Base-by-base conservation (phyloP, 116 monocot species). In the Dioscorea cayenensis region DNA sequence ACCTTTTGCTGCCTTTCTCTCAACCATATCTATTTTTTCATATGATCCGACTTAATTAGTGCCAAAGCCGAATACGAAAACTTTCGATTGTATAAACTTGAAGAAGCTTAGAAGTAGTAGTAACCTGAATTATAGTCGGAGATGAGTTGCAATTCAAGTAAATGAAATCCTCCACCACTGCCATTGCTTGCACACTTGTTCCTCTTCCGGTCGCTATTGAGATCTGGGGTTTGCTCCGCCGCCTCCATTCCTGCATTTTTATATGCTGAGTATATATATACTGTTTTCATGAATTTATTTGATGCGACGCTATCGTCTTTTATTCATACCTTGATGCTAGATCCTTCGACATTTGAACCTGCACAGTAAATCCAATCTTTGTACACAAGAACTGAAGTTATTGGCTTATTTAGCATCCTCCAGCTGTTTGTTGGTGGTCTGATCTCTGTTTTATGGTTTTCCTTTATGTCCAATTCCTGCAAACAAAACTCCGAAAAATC, bases 71-170 rank as follows among this genome's bases (percentile, higher is more conserved):
- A 43, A 43, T 43, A 55, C 0, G 55, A 55, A 14, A 55, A 16
- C 3, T 55, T 18, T 5, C 17, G 6, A 19, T 5, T 55, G n/a
- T 55, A 55, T n/a, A 16, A 18, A n/a, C 1, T 5, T 55, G n/a
- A 55, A 55, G 55, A 55, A 55, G n/a, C 17, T 16, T 25, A 14
- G 49, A 0, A 66, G 32, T 85, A 14, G 49, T 0, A 66, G 32
- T 85, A 16, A 97, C 97, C 93, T 97, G 90, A 73, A 97, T 75
- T 72, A 80, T 81, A 79, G 74, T 90, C 50, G 87, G 84, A 78
- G 79, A 88, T 79, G 82, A 88, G 70, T 69, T 82, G 75, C 78
- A 77, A 65, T 58, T 90, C 76, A 97, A 73, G 73, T 97, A 97
- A 48, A 97, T 77, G 64, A 97, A 97, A 71, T 97, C 97, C 61